phyloP scores from a whole-genome alignment of 306 rosid species.

The Leucaena leucocephala region DNA sequence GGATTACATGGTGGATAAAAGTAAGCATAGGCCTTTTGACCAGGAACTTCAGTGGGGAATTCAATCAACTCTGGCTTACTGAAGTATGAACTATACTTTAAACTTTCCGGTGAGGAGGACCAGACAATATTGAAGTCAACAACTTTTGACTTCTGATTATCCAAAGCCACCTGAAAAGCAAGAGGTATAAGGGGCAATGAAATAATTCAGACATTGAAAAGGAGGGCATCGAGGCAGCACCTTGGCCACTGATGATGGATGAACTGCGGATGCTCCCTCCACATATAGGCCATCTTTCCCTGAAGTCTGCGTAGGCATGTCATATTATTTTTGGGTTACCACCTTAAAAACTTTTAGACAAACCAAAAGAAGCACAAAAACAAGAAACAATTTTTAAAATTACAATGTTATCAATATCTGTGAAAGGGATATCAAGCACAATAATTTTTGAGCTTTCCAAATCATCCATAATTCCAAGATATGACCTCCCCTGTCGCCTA shows the following conservation, averaged over 20 bases:
- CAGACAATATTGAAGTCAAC: slow-evolving; percentile 70
- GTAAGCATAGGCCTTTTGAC: slow-evolving; percentile 90
- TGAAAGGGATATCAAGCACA: slow-evolving; percentile 80
- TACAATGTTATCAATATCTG: slow-evolving; percentile 84
- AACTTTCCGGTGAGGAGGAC: slow-evolving; percentile 86
- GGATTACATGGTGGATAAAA: slow-evolving; percentile 84
- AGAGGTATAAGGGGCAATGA: slow-evolving; percentile 13
- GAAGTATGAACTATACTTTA: slow-evolving; percentile 65
- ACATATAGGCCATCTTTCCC: slow-evolving; percentile 64
- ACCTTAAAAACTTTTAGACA: slow-evolving; percentile 19
- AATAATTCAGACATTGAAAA: not conserved
- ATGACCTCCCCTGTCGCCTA: slow-evolving; percentile 82
- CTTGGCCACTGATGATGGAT: slow-evolving; percentile 80
- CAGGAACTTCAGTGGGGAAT: slow-evolving; percentile 91
- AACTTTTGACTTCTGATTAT: slow-evolving; percentile 57
- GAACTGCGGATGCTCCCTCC: slow-evolving; percentile 84
- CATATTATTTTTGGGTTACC: slow-evolving; percentile 13
- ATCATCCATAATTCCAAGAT: slow-evolving; percentile 80
- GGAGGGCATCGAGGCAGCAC: slow-evolving; percentile 37
- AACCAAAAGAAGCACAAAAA: not conserved
- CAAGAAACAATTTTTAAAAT: slow-evolving; percentile 26
- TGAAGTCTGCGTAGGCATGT: slow-evolving; percentile 54
- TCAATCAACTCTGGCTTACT: slow-evolving; percentile 84
- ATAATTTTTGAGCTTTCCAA: slow-evolving; percentile 54
- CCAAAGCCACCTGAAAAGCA: slow-evolving; percentile 67